Conservation (phyloP, 306 rosid species). For the Ceratonia siliqua region DNA sequence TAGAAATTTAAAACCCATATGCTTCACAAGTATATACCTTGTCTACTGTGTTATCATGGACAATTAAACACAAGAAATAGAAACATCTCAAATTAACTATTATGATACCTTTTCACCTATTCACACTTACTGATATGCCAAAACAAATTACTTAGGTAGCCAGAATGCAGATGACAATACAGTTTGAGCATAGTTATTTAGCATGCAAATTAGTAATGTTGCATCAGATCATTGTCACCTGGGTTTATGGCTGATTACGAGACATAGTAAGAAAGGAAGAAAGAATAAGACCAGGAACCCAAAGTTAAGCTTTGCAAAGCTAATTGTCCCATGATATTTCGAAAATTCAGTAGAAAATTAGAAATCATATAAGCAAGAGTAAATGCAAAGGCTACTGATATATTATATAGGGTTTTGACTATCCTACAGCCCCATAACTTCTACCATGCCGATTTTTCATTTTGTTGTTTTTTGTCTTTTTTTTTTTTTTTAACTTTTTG, state of each 20-base stretch:
- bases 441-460: too few species aligned
- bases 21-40: not conserved
- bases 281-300: not conserved
- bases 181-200: not conserved
- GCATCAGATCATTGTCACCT: not conserved
- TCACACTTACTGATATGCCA: not conserved
- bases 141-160: not conserved
- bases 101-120: not conserved
- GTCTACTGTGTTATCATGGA: not conserved
- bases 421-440: too few species aligned
- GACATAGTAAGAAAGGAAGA: not conserved
- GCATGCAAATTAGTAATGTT: not conserved
- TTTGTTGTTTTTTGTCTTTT: too few species aligned
- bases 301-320: not conserved
- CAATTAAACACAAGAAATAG: not conserved
- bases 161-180: not conserved
- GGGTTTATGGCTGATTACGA: not conserved
- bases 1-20: constrained; percentile 5
- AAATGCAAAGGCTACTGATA: not conserved
- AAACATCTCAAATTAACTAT: not conserved
- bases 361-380: not conserved
- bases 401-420: too few species aligned
- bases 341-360: not conserved
- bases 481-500: too few species aligned
- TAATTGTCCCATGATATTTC: not conserved